A percentile compares a stretch with the other conserved stretches of the same genome.
Evolutionary conservation across 768 basidiomycete species (phyloP).

Genomic region (Trametes cingulata): DNA sequence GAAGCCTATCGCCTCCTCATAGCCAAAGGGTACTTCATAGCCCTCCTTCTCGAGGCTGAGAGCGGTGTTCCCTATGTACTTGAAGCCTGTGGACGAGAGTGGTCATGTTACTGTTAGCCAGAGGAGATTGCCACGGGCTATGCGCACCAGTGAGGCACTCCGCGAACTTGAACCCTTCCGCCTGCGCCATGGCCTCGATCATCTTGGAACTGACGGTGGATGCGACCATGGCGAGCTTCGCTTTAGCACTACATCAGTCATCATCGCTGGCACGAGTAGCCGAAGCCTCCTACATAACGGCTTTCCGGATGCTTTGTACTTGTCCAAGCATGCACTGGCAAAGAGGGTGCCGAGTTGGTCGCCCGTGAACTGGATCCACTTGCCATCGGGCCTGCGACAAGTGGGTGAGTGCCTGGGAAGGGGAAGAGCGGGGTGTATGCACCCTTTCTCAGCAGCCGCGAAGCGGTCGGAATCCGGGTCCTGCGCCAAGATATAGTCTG

Average conservation of each 20-base stretch:
- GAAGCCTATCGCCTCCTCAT: constrained; percentile 92
- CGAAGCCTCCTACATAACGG: constrained; percentile 37
- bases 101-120: background rate
- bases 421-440: background rate
- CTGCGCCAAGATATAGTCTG: constrained; percentile 76
- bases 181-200: constrained; percentile 72
- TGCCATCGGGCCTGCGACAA: constrained; percentile 43
- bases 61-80: constrained; percentile 86
- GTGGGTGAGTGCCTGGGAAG: background rate
- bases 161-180: constrained; percentile 79
- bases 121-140: background rate
- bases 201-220: constrained; percentile 92
- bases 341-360: constrained; percentile 76
- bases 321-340: constrained; percentile 46
- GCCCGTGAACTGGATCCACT: constrained; percentile 77
- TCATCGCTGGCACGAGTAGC: background rate
- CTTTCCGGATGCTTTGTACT: constrained; percentile 47
- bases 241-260: constrained; percentile 30
- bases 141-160: constrained; percentile 79
- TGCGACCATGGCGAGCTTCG: constrained; percentile 80
- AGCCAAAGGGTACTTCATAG: constrained; percentile 72
- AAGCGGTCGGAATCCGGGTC: constrained; percentile 90
- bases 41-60: constrained; percentile 63
- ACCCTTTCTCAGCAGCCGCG: constrained; percentile 69
- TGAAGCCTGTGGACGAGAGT: constrained; percentile 60